Evolutionary conservation across 23 red algal genomes (phyloP), one percentile per base, ranked within the genome.

Genomic region (Gracilariopsis chorda): DNA sequence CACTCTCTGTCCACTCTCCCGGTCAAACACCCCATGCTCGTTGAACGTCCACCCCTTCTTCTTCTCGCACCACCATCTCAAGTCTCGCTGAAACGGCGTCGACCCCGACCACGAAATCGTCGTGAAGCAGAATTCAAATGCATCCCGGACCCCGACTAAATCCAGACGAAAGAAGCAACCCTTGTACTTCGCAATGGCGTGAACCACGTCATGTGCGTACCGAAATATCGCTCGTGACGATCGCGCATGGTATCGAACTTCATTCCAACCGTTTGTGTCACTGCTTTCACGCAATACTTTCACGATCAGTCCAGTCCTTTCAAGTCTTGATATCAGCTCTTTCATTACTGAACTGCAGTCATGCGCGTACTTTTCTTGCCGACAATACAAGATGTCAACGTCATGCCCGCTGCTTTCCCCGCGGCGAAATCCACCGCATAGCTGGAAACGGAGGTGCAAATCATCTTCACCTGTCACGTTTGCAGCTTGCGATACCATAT

Each of bases 21-120:
- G 88, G 13, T 82, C 88, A 52, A 91, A 91, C 7, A 91, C 51
- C n/a, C 88, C 88, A 41, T 91, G 88, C 28, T 80, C 62, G 75
- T 91, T 91, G 52, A 91, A 82, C 32, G 60, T 82, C 88, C 88
- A 91, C 32, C 88, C 88, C 14, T 60, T 55, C 58, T 73, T 53
- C 20, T 69, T 3, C 57, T 91, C 88, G 25, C 60, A 70, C 60
- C 59, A 72, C 41, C 29, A 61, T 12, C 74, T 39, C 41, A 91
- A 36, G 42, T 91, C 88, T 30, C 88, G 88, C 58, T 82, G 88
- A 73, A 91, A 91, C 48, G 49, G 41, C 12, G 88, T 91, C 29
- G 75, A 82, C 17, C 88, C 88, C 23, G 88, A 91, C 88, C 88
- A 91, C 24, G 75, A 53, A 24, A 91, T 60, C n/a, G 88, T 91